Conservation (phyloP, 768 basidiomycete species). For the Boletus patriciae region DNA sequence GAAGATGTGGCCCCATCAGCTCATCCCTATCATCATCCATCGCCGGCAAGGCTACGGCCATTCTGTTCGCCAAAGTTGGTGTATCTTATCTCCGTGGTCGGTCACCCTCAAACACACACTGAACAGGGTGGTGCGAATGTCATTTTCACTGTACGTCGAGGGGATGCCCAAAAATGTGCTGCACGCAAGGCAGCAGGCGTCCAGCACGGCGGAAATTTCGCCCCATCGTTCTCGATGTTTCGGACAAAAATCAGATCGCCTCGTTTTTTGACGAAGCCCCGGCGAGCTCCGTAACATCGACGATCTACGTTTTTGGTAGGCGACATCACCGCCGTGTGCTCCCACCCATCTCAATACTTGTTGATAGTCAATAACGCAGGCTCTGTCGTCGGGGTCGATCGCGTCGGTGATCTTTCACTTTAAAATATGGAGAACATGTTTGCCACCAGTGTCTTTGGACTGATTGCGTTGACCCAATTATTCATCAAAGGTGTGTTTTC, state of each 20-base stretch:
- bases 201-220: slow-evolving; percentile 76
- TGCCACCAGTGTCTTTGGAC: slow-evolving; percentile 76
- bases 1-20: background rate
- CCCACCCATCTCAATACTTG: background rate
- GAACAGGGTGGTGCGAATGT: slow-evolving; percentile 81
- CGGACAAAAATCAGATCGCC: slow-evolving; percentile 71
- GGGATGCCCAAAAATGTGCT: slow-evolving; percentile 65
- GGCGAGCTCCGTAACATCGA: slow-evolving; percentile 70
- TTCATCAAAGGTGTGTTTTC: slow-evolving; percentile 50
- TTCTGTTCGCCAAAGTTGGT: slow-evolving; percentile 82
- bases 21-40: slow-evolving; percentile 1
- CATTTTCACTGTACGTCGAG: slow-evolving; percentile 78
- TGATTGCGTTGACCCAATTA: slow-evolving; percentile 81
- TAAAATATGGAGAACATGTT: slow-evolving; percentile 84
- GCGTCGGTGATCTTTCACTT: slow-evolving; percentile 77
- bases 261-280: slow-evolving; percentile 72
- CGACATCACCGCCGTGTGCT: background rate
- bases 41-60: slow-evolving; percentile 67
- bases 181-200: slow-evolving; percentile 75
- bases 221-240: slow-evolving; percentile 73
- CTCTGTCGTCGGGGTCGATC: slow-evolving; percentile 84
- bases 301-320: slow-evolving; percentile 79
- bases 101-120: background rate
- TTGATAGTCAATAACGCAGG: slow-evolving; percentile 75
- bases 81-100: background rate